Evolutionary conservation across 2,329 filamentous ascomycete species (phyloP).

Genomic region (Eutypa lata): DNA sequence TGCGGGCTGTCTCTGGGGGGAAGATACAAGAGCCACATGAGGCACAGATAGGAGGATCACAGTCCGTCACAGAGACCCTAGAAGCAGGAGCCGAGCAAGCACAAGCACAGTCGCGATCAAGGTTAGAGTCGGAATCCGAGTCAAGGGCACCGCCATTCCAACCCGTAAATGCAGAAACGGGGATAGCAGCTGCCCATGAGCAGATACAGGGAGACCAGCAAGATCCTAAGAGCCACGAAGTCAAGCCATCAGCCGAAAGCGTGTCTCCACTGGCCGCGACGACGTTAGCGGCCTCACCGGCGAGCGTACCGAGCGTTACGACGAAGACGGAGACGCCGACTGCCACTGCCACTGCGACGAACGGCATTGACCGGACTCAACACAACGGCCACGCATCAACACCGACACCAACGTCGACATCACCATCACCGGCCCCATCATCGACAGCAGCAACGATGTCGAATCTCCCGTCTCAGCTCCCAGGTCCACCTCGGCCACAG

Average conservation of each 20-base stretch:
- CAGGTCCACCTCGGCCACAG: constrained; percentile 23
- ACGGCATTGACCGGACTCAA: background rate
- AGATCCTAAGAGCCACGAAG: background rate
- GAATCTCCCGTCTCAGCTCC: constrained; percentile 25
- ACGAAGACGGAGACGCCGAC: background rate
- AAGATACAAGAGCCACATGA: constrained; percentile 17
- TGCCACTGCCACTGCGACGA: background rate
- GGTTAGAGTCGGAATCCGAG: no score
- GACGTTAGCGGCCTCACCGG: background rate
- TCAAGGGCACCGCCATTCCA: constrained; percentile 20
- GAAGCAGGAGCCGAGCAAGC: no score
- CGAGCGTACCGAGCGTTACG: background rate
- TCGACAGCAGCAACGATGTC: constrained; percentile 24
- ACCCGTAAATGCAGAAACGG: constrained; percentile 20
- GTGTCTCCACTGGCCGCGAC: background rate
- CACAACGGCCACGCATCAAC: constrained; percentile 4
- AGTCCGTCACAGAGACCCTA: no score
- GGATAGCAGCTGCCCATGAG: constrained; percentile 20
- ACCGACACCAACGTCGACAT: constrained; percentile 13
- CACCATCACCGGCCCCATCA: constrained; percentile 11
- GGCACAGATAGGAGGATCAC: no score
- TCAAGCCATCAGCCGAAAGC: background rate
- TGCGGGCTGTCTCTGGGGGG: constrained; percentile 17
- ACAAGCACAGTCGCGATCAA: no score
- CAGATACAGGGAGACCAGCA: constrained; percentile 24